Conservation (phyloP, 1,284 basidiomycete species). For the Austroboletus niveus region DNA sequence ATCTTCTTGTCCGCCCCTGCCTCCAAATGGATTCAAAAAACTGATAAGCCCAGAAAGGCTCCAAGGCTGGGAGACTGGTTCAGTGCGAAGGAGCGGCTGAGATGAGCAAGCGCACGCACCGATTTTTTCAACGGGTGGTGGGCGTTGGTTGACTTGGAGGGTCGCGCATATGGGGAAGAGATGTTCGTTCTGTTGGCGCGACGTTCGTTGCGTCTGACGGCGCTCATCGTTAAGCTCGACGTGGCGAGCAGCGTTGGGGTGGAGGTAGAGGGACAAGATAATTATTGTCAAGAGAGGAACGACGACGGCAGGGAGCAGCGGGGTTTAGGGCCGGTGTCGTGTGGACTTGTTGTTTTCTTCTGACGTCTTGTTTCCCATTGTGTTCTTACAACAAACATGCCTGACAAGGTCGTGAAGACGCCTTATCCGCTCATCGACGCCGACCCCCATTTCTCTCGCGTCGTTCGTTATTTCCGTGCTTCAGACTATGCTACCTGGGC, state of each 20-base stretch:
- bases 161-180: conserved; percentile 37
- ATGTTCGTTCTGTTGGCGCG: conserved; percentile 38
- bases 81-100: not conserved
- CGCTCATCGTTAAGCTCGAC: conserved; percentile 43
- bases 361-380: not conserved
- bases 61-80: conserved; percentile 44
- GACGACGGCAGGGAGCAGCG: conserved; percentile 15
- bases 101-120: conserved; percentile 28
- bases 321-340: conserved; percentile 31
- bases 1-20: conserved; percentile 22
- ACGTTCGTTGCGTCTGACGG: conserved; percentile 43
- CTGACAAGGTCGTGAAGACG: conserved; percentile 66
- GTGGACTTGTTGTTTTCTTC: conserved; percentile 10
- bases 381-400: conserved; percentile 44
- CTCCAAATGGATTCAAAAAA: conserved; percentile 47
- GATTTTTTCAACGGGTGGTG: conserved; percentile 40
- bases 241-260: conserved; percentile 3
- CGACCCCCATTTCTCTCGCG: conserved; percentile 89
- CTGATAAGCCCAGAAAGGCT: conserved; percentile 45
- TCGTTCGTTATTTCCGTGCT: conserved; percentile 86
- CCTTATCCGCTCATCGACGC: conserved; percentile 86
- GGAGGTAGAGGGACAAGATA: conserved; percentile 14
- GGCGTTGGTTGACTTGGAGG: conserved; percentile 16
- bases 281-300: conserved; percentile 2
- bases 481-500: conserved; percentile 90